Conservation (phyloP, 1,139 yeast species). For the Zygoascus sp. region DNA sequence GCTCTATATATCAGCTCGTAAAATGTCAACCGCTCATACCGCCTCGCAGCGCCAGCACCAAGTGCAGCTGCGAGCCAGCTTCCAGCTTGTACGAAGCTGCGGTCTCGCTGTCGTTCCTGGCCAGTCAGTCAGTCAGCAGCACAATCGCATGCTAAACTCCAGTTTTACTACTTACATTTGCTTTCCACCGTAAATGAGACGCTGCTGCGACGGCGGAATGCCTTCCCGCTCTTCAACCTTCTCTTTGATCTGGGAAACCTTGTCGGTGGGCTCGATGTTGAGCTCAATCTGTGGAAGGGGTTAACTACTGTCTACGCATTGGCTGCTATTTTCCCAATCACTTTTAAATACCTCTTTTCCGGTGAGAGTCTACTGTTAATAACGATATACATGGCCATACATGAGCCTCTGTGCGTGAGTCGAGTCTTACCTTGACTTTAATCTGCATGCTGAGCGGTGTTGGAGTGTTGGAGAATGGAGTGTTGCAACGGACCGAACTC, state of each 20-base stretch:
- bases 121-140: background rate
- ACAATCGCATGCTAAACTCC: background rate
- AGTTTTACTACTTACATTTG: slow-evolving; percentile 67
- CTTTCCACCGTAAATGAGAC: slow-evolving; percentile 85
- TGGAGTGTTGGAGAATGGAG: background rate
- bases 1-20: too few species aligned
- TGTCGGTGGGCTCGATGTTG: slow-evolving; percentile 72
- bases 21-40: too few species aligned
- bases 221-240: slow-evolving; percentile 96
- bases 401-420: background rate
- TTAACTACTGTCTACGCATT: background rate
- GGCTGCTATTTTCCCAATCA: background rate
- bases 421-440: slow-evolving; percentile 48
- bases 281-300: slow-evolving; percentile 58
- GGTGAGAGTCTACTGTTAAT: slow-evolving; percentile 32
- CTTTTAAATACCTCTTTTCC: slow-evolving; percentile 50
- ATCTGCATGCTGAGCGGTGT: slow-evolving; percentile 47
- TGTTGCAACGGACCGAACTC: too few species aligned
- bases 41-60: slow-evolving; percentile 87
- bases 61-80: slow-evolving; percentile 74
- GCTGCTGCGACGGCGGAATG: slow-evolving; percentile 93
- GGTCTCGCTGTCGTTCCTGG: slow-evolving; percentile 26
- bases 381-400: background rate
- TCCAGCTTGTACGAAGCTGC: slow-evolving; percentile 48
- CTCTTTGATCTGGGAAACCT: slow-evolving; percentile 79